These are phyloP conservation scores for Cercospora canescens DNA, from an alignment of 2,329 filamentous ascomycete species.

Conservation along the genomic window DNA sequence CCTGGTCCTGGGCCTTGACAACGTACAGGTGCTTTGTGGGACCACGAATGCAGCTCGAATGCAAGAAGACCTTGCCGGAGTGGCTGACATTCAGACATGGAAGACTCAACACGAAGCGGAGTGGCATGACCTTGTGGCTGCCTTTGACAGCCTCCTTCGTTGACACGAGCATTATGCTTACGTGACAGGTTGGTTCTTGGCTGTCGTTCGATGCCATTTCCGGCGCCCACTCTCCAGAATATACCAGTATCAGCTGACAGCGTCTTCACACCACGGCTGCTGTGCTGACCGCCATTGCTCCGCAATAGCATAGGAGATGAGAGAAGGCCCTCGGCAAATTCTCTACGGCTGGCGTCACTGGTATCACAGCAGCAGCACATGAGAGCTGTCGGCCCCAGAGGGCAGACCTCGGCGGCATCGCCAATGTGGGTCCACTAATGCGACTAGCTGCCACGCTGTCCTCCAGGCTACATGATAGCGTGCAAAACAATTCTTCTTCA, in stretches of 20 bases:
- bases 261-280: background rate
- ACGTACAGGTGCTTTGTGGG: slow-evolving; percentile 56
- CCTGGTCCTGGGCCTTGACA: slow-evolving; percentile 55
- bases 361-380: background rate
- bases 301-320: background rate
- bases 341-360: no score
- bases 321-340: no score
- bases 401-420: background rate
- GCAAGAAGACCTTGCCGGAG: slow-evolving; percentile 52
- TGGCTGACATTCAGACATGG: slow-evolving; percentile 31
- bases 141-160: slow-evolving; percentile 16
- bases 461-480: background rate
- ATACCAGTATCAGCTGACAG: background rate
- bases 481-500: background rate
- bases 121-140: slow-evolving; percentile 5
- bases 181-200: background rate
- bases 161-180: slow-evolving; percentile 1
- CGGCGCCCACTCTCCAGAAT: background rate
- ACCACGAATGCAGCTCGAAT: slow-evolving; percentile 56
- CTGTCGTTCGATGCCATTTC: background rate
- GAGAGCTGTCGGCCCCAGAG: background rate
- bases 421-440: background rate
- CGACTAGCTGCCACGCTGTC: background rate
- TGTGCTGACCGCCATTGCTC: background rate
- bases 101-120: background rate